These are phyloP conservation scores for Phytopythium aichiense DNA, from an alignment of 352 stramenopile genomes.

Conservation along the genomic window DNA sequence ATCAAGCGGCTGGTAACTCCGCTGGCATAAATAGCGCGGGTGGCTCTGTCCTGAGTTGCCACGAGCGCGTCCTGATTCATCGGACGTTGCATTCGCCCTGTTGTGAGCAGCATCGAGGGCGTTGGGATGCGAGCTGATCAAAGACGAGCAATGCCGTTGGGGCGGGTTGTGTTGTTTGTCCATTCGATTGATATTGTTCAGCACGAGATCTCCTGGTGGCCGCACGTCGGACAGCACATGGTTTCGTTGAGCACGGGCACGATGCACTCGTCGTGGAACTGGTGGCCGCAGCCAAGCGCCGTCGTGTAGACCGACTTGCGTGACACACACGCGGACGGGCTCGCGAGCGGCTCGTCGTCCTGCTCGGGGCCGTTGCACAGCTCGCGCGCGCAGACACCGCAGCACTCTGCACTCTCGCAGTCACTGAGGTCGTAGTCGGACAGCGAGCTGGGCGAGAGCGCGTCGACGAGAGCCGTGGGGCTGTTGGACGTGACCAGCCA, in stretches of 20 bases:
- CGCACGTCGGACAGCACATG: slow-evolving; percentile 26
- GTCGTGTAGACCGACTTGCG: slow-evolving; percentile 23
- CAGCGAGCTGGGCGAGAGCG: not conserved
- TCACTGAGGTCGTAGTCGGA: slow-evolving; percentile 8
- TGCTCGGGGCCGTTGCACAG: slow-evolving; percentile 6
- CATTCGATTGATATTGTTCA: not conserved
- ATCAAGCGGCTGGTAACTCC: no score
- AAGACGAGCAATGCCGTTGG: not conserved
- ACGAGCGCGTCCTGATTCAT: not conserved
- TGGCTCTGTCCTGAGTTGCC: no score
- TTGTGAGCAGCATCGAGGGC: not conserved
- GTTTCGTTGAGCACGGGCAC: slow-evolving; percentile 30
- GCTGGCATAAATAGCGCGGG: no score
- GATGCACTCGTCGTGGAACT: slow-evolving; percentile 41
- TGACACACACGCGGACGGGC: slow-evolving; percentile 1
- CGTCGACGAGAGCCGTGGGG: not conserved
- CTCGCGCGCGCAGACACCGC: slow-evolving; percentile 17
- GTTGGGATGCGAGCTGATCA: not conserved
- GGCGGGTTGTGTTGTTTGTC: not conserved
- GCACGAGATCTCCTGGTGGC: slow-evolving; percentile 22
- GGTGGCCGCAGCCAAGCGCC: slow-evolving; percentile 24
- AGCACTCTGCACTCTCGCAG: slow-evolving; percentile 2
- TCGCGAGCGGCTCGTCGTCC: not conserved
- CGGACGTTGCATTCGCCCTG: not conserved
- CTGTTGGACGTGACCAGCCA: slow-evolving; percentile 6